Conservation (phyloP, 2,329 filamentous ascomycete genomes). For the Chaetoscypha palmicola region DNA sequence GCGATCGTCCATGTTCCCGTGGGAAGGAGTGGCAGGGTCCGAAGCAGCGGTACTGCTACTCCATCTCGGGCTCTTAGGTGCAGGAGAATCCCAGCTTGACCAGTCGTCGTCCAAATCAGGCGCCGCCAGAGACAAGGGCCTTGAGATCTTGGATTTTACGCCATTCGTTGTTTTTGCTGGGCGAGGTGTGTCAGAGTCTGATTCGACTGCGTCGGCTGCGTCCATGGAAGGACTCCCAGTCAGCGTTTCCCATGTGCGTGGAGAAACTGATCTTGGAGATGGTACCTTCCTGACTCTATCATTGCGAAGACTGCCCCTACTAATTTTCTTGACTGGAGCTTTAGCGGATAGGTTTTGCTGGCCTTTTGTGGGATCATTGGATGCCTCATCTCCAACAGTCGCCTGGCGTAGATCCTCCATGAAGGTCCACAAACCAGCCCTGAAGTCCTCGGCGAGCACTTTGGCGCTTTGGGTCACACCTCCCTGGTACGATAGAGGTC, state of each 20-base stretch:
- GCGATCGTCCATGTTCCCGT: slow-evolving; percentile 17
- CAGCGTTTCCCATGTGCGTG: slow-evolving; percentile 28
- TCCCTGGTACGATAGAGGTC: slow-evolving; percentile 30
- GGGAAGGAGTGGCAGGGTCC: slow-evolving; percentile 25
- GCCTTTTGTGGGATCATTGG: slow-evolving; percentile 42
- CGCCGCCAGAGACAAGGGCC: slow-evolving; percentile 21
- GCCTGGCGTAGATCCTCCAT: slow-evolving; percentile 92
- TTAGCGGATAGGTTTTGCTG: slow-evolving; percentile 31
- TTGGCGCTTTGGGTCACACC: slow-evolving; percentile 28
- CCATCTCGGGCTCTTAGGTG: slow-evolving; percentile 52
- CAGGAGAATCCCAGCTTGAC: slow-evolving; percentile 56
- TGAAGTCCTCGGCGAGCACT: slow-evolving; percentile 61
- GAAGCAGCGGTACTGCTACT: slow-evolving; percentile 42
- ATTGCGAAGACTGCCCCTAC: slow-evolving; percentile 28
- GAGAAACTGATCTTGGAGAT: slow-evolving; percentile 19
- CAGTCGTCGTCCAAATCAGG: slow-evolving; percentile 50
- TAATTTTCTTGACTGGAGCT: slow-evolving; percentile 30
- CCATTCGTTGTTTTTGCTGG: slow-evolving; percentile 14
- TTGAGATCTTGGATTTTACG: slow-evolving; percentile 19
- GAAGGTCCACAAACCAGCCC: slow-evolving; percentile 86
- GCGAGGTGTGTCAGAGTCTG: slow-evolving; percentile 12
- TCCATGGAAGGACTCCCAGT: slow-evolving; percentile 23
- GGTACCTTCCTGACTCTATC: slow-evolving; percentile 16
- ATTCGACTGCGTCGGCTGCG: slow-evolving; percentile 16
- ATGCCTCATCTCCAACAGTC: slow-evolving; percentile 87